Base-by-base conservation (phyloP, 495 filamentous ascomycete species). In the Aspergillus haitiensis region DNA sequence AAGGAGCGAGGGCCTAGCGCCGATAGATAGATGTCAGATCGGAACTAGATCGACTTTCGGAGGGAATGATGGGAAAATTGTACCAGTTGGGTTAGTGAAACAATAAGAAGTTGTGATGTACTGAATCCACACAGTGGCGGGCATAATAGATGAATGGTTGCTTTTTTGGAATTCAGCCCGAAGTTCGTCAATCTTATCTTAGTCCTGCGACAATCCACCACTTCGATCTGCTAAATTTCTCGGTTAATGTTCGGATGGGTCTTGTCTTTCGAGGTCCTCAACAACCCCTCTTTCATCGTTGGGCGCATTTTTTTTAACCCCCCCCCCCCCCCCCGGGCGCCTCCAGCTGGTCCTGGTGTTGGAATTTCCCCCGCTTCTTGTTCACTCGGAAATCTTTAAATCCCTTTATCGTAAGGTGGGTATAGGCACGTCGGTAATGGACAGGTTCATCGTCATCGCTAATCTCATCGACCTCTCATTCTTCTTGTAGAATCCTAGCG, bases 121-220 rank as follows among this genome's bases (percentile, higher is more conserved):
- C 44, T 18, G 44, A 47, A 47, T 47, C 44, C 15, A 21, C 44
- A 15, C 16, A 16, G n/a, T 47, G 44, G 27, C 44, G 15, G 15
- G 44, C 44, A 47, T 27, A 27, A 27, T n/a, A 18, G 44, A 46
- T 47, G 44, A 47, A 47, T 47, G 44, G 44, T 47, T 47, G 44
- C 44, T 47, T 47, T 47, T 47, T 47, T 47, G 15, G 44, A 47
- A 47, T 47, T 47, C 44, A 47, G 44, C 44, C 44, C 44, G 44
- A 47, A 8, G 44, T 47, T 47, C 44, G 44, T 47, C 44, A 47
- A 47, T 47, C 44, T 47, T 16, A 21, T 10, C 15, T 47, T 47
- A 21, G 27, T 47, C n/a, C 44, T 47, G 44, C 44, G 15, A 47
- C 44, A 47, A 47, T 47, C n/a, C n/a, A 5, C 15, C 15, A 1